Evolutionary conservation across 768 basidiomycete genomes (phyloP).

Genomic region (Neoboletus brunneissimus): DNA sequence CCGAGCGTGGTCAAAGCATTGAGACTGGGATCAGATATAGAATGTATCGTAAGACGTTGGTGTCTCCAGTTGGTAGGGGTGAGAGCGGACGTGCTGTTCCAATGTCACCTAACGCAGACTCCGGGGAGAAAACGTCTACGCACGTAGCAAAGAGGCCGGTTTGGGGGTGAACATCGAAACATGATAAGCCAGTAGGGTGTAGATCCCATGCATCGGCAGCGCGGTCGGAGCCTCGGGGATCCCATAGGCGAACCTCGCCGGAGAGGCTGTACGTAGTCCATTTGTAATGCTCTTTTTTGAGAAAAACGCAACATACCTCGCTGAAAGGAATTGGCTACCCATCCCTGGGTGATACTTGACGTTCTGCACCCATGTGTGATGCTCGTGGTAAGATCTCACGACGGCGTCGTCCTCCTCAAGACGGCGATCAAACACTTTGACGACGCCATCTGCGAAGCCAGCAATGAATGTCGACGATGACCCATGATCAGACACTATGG

Average conservation of each 20-base stretch:
- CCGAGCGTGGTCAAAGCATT: conserved; percentile 41
- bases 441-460: conserved; percentile 88
- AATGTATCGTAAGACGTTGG: conserved; percentile 61
- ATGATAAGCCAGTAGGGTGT: conserved; percentile 70
- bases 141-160: conserved; percentile 85
- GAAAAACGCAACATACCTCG: conserved; percentile 54
- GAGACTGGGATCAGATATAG: conserved; percentile 41
- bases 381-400: conserved; percentile 67
- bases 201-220: conserved; percentile 62
- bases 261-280: conserved; percentile 56
- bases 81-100: conserved; percentile 55
- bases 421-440: conserved; percentile 92
- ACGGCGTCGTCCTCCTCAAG: conserved; percentile 79
- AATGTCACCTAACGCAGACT: conserved; percentile 4
- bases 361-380: conserved; percentile 91
- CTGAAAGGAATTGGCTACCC: conserved; percentile 74
- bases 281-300: not conserved
- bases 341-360: conserved; percentile 78
- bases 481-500: conserved; percentile 74
- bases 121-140: conserved; percentile 28
- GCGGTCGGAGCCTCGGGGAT: conserved; percentile 63
- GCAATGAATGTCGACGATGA: conserved; percentile 80
- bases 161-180: conserved; percentile 83
- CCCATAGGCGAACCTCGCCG: conserved; percentile 91
- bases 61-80: conserved; percentile 59